These are phyloP conservation scores for Ogataea corticis DNA, from an alignment of 805 yeast genomes.

Conservation along the genomic window DNA sequence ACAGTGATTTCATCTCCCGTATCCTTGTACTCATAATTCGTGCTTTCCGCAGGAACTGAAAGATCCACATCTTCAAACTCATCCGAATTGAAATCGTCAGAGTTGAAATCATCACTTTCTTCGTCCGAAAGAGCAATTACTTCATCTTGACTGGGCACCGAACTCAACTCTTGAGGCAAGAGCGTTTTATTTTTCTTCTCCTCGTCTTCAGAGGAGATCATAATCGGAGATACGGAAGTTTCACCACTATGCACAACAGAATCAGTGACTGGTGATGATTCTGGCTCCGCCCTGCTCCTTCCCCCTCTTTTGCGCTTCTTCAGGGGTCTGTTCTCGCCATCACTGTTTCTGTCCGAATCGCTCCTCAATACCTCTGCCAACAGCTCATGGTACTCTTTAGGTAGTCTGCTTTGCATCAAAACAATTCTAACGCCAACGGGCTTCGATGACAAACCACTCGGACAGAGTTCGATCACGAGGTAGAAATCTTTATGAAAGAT, in stretches of 20 bases:
- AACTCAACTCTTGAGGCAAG: no score
- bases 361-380: constrained; percentile 22
- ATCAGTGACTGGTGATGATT: not conserved
- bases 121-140: constrained; percentile 1
- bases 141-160: not conserved
- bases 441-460: no score
- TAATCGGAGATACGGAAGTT: not conserved
- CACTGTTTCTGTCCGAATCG: constrained; percentile 5
- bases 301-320: constrained; percentile 20
- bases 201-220: constrained; percentile 3
- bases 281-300: not conserved
- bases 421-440: no score
- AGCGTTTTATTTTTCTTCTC: not conserved
- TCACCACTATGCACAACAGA: not conserved
- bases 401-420: constrained; percentile 16
- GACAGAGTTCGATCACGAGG: no score
- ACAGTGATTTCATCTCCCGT: constrained; percentile 22
- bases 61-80: constrained; percentile 42
- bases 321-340: constrained; percentile 19
- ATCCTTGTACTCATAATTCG: not conserved
- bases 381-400: constrained; percentile 24
- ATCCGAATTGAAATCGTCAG: constrained; percentile 38
- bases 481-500: not conserved
- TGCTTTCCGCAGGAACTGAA: constrained; percentile 12
- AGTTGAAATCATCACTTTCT: constrained; percentile 15